A percentile compares a stretch with the other conserved stretches of the same genome.
Evolutionary conservation across 225 moss, liverwort and hornwort genomes (phyloP).

Genomic region (Polytrichum commune): DNA sequence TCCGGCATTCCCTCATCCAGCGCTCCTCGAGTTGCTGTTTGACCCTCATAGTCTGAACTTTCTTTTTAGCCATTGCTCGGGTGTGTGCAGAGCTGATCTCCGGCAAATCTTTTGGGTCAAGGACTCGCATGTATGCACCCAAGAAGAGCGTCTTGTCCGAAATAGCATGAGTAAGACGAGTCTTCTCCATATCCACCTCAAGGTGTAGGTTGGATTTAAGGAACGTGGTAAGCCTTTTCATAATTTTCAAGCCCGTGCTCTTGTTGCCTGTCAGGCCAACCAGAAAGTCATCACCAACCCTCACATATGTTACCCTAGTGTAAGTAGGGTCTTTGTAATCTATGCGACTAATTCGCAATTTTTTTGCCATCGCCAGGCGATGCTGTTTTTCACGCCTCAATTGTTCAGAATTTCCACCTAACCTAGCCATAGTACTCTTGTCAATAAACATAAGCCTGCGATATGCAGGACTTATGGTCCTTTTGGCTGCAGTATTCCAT

Average conservation of each 20-base stretch:
- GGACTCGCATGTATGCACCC: constrained; percentile 42
- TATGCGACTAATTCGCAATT: constrained; percentile 39
- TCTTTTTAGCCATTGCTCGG: constrained; percentile 44
- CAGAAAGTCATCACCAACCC: constrained; percentile 50
- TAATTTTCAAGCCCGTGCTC: constrained; percentile 32
- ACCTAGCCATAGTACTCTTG: constrained; percentile 40
- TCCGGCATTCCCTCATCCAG: constrained; percentile 52
- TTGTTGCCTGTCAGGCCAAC: constrained; percentile 53
- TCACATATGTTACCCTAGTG: constrained; percentile 42
- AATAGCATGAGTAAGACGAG: constrained; percentile 43
- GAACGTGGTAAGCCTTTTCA: constrained; percentile 49
- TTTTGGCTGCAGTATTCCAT: constrained; percentile 42
- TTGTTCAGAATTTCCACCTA: constrained; percentile 39
- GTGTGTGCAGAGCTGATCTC: constrained; percentile 34
- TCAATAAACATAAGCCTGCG: constrained; percentile 45
- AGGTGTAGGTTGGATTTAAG: constrained; percentile 54
- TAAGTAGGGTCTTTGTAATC: constrained; percentile 46
- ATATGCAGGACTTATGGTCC: constrained; percentile 35
- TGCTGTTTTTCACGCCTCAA: constrained; percentile 49
- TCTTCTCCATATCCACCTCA: constrained; percentile 32
- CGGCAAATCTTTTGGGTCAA: constrained; percentile 52
- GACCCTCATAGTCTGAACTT: constrained; percentile 49
- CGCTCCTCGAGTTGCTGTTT: constrained; percentile 58
- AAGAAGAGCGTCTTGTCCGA: constrained; percentile 55
- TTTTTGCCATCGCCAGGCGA: constrained; percentile 46